Base-by-base conservation (phyloP, 2,329 filamentous ascomycete species). In the Calonectria hongkongensis region DNA sequence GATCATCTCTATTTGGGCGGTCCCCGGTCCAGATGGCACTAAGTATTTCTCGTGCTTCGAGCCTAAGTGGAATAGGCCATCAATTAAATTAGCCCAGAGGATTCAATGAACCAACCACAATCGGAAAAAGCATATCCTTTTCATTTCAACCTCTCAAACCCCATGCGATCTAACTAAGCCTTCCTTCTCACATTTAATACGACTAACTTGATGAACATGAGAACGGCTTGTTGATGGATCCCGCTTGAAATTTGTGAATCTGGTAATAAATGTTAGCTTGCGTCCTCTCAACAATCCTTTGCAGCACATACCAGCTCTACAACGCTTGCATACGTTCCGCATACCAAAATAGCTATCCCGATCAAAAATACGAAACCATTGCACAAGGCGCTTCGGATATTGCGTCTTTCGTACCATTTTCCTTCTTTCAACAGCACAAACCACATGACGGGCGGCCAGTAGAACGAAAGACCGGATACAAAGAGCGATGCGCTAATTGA, bases 361-460 rank as follows among this genome's bases (percentile, higher is more conserved):
- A 56, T 4, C 8, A 56, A 12, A 15, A 56, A 56, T 15, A 56
- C 51, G n/a, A 56, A 36, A 1, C 7, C 30, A 18, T 56, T 56
- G 30, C 28, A 36, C 4, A 56, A 27, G 5, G 51, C 51, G 2
- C 28, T 39, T 12, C n/a, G 30, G 51, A 56, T 56, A n/a, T 56
- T 62, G 30, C 13, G 51, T 12, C 33, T 36, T 18, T 56, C 51
- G n/a, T 56, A 56, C 51, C 51, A 56, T 33, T 56, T 16, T 30
- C 51, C 51, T 56, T 56, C 51, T n/a, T 30, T 56, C 51, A 56
- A 12, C 18, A 56, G 51, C 51, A 56, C 1, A 33, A 36, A 56
- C 51, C 51, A 56, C 51, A 56, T 56, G n/a, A 56, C 51, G 9
- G 51, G 30, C 16, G 51, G 51, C 51, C 51, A 56, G 51, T 56